Conservation (phyloP, 208 protist genomes). For the Trichomonas tenax region DNA sequence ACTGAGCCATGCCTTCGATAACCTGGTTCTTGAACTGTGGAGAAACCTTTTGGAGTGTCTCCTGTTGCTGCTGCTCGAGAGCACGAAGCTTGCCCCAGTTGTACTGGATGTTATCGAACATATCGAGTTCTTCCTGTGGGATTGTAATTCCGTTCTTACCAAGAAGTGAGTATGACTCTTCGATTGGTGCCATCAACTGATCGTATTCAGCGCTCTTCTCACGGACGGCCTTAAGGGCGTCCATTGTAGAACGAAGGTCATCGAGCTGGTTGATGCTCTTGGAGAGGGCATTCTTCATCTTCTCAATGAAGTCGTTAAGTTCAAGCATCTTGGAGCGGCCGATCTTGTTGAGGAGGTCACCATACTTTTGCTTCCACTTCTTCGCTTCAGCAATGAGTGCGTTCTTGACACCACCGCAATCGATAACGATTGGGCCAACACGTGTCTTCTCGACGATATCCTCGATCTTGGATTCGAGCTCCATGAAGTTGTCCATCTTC, state of each 20-base stretch:
- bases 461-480: not conserved
- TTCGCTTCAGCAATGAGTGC: not conserved
- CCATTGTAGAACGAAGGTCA: not conserved
- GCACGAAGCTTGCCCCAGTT: not conserved
- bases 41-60: not conserved
- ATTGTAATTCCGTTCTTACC: not conserved
- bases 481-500: not conserved
- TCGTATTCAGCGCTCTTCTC: not conserved
- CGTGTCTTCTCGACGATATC: not conserved
- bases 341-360: not conserved
- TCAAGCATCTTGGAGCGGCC: not conserved
- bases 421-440: not conserved
- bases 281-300: not conserved
- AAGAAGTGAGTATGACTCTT: not conserved
- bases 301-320: not conserved
- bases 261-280: not conserved
- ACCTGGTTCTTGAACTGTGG: slow-evolving; percentile 9
- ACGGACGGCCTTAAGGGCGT: not conserved
- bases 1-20: slow-evolving; percentile 9
- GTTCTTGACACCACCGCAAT: not conserved
- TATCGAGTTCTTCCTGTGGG: slow-evolving; percentile 6
- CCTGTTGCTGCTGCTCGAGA: not conserved
- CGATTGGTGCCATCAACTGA: not conserved
- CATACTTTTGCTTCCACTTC: slow-evolving; percentile 8
- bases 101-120: not conserved